Evolutionary conservation across 768 basidiomycete genomes (phyloP), one percentile per base, ranked within the genome.

Genomic region (Agaricus blazei): DNA sequence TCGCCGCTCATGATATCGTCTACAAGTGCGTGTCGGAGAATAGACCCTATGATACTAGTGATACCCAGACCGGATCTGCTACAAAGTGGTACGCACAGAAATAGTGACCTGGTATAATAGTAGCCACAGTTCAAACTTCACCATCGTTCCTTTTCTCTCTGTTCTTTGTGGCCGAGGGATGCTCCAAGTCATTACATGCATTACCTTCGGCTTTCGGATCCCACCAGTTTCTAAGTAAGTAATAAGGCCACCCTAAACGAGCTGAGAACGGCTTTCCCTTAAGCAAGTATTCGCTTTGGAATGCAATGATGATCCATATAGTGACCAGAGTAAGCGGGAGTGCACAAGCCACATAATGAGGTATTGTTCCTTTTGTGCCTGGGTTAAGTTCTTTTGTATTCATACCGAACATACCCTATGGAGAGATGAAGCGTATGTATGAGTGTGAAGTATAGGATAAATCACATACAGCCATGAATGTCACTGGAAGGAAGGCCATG

Each of bases 401-500:
- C 83, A 84, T 84, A 9, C 83, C 79, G 52, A 84, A 84, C 6
- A 83, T 65, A 38, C 69, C 75, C 83, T 83, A 53, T 2, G 4
- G 44, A 14, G 24, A 28, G 45, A 41, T 24, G 36, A 23, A 43
- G 19, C 19, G 19, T 26, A 27, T 14, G 27, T 23, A 27, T 27
- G 27, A 24, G 24, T 55, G 11, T 14, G 26, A 56, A 14, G 3
- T n/a, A 3, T n/a, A n/a, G 38, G 36, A 19, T 11, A 12, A 48
- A 34, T 42, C 15, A 54, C 75, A 45, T 63, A 79, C 78, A 54
- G 80, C 75, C 24, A 71, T 67, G 52, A 84, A 80, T 9, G 78
- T 77, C 0, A 80, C 79, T 2, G 84, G 84, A 4, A 85, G 68
- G 65, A 84, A 85, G 19, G 81, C 60, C 81, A 85, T 84, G 1